These are phyloP conservation scores for Endoconidiophora polonica DNA, from an alignment of 2,329 filamentous ascomycete species.

Conservation along the genomic window DNA sequence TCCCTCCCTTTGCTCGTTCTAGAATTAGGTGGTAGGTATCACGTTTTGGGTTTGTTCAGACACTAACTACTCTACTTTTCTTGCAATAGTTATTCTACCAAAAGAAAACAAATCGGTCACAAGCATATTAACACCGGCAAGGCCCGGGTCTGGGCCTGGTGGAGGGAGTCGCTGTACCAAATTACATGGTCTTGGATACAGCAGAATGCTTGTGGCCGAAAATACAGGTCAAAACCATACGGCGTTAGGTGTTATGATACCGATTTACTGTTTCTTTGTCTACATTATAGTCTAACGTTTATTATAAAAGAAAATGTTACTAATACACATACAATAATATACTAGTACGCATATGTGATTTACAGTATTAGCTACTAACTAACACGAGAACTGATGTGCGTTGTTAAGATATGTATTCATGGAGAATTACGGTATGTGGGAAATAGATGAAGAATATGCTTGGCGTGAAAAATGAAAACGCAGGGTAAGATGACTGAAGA, in stretches of 20 bases:
- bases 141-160: conserved; percentile 25
- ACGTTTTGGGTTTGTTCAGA: not conserved
- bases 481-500: no score
- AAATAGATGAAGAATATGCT: no score
- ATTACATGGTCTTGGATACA: not conserved
- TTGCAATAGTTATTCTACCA: conserved; percentile 40
- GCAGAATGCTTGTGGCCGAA: not conserved
- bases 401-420: no score
- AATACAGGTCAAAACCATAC: not conserved
- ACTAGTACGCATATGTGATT: no score
- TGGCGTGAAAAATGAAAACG: no score
- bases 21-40: not conserved
- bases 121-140: conserved; percentile 33
- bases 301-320: no score
- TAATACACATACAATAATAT: no score
- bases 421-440: no score
- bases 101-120: conserved; percentile 47
- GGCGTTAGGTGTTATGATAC: not conserved
- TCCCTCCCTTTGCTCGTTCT: conserved; percentile 25
- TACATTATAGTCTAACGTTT: no score
- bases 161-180: not conserved
- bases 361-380: no score
- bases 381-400: no score
- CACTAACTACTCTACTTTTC: conserved; percentile 16
- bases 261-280: no score